These are phyloP conservation scores for Nasturtium officinale DNA, from an alignment of 345 rosid genomes.

Conservation along the genomic window DNA sequence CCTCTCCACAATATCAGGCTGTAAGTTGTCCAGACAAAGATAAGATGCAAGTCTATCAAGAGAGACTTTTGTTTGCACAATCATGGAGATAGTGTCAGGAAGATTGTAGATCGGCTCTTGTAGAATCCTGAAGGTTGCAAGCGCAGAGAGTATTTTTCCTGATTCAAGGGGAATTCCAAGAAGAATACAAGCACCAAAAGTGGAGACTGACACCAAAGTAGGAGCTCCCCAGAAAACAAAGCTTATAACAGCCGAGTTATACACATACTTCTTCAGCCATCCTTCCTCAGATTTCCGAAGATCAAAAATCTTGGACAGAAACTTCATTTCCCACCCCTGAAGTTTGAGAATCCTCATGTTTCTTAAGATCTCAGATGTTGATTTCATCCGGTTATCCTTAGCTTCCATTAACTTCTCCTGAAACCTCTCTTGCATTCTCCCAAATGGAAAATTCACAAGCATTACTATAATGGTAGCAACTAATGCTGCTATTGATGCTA, in stretches of 20 bases:
- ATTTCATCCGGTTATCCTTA: conserved; percentile 68
- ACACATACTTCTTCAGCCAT: conserved; percentile 62
- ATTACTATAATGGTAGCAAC: conserved; percentile 57
- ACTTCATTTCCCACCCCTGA: conserved; percentile 83
- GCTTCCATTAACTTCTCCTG: conserved; percentile 76
- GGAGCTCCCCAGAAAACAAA: conserved; percentile 76
- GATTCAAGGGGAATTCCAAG: conserved; percentile 64
- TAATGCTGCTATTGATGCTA: conserved; percentile 60
- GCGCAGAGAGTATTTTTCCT: conserved; percentile 74
- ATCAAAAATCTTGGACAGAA: conserved; percentile 60
- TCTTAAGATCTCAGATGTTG: conserved; percentile 63
- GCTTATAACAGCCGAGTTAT: conserved; percentile 51
- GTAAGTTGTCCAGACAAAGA: conserved; percentile 59
- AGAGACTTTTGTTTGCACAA: conserved; percentile 70
- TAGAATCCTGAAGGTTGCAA: conserved; percentile 72
- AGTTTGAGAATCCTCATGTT: conserved; percentile 83
- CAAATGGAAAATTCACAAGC: conserved; percentile 60
- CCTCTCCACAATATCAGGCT: conserved; percentile 52
- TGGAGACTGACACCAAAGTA: conserved; percentile 57
- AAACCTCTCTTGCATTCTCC: conserved; percentile 60
- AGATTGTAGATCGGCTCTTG: conserved; percentile 63
- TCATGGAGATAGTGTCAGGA: conserved; percentile 65
- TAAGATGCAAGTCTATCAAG: conserved; percentile 67
- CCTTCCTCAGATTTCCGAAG: conserved; percentile 55
- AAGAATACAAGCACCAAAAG: conserved; percentile 66